Evolutionary conservation across 345 rosid genomes (phyloP).

Genomic region (Dipteronia sinensis): DNA sequence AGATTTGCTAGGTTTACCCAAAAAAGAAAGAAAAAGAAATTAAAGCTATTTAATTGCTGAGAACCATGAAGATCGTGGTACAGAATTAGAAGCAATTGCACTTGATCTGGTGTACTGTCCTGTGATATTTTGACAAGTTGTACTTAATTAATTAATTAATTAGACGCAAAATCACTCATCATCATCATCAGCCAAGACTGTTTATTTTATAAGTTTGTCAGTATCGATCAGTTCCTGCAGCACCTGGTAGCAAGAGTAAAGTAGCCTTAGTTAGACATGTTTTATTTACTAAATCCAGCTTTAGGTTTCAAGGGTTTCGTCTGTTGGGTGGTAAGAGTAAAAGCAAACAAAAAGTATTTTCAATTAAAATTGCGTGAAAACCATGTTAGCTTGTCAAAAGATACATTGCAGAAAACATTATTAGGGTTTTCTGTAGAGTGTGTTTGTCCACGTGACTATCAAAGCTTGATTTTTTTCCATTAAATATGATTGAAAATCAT

Average conservation of each 20-base stretch:
- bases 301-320: constrained; percentile 9
- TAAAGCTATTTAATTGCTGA: neutral
- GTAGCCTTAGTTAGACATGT: too few species aligned
- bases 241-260: neutral
- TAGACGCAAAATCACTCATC: neutral
- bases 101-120: neutral
- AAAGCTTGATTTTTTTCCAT: neutral
- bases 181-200: neutral
- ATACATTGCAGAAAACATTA: neutral
- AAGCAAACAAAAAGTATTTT: neutral
- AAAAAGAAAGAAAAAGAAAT: constrained; percentile 4
- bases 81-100: neutral
- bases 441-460: neutral
- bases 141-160: neutral
- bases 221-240: neutral
- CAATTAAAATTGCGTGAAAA: constrained; percentile 4
- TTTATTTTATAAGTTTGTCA: neutral
- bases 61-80: neutral
- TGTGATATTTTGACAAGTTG: constrained; percentile 3
- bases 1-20: neutral
- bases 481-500: constrained; percentile 13
- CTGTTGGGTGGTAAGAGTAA: neutral
- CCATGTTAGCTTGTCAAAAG: neutral
- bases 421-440: neutral
- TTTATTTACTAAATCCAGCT: neutral